Evolutionary conservation across 2,329 filamentous ascomycete genomes (phyloP).

Genomic region (Trematosphaeria pertusa): DNA sequence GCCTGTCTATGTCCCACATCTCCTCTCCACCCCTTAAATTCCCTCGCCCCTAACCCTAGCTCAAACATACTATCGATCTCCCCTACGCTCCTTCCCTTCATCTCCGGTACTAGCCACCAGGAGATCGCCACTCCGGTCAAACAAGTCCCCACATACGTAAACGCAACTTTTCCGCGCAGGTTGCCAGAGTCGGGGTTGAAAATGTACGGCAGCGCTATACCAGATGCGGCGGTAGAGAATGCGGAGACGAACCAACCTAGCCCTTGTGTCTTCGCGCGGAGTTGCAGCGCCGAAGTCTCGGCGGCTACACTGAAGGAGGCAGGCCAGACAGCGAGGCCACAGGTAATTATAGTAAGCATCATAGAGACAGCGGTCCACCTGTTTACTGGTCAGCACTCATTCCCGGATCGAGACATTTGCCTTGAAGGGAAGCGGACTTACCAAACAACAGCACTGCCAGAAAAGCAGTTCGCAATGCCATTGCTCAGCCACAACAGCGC

Average conservation of each 20-base stretch:
- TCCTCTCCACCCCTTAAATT: constrained; percentile 25
- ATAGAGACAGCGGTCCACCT: constrained; percentile 51
- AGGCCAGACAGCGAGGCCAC: constrained; percentile 55
- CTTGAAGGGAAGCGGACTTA: constrained; percentile 24
- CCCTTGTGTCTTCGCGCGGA: constrained; percentile 55
- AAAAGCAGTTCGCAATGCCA: constrained; percentile 57
- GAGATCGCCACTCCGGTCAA: constrained; percentile 45
- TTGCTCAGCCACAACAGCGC: constrained; percentile 53
- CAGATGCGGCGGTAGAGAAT: constrained; percentile 52
- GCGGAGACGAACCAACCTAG: constrained; percentile 54
- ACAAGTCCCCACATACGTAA: constrained; percentile 49
- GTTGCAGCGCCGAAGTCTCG: constrained; percentile 54
- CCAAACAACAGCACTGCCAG: constrained; percentile 50
- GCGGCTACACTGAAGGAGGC: constrained; percentile 52
- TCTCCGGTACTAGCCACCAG: constrained; percentile 61
- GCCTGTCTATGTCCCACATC: constrained; percentile 1
- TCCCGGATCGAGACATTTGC: not conserved
- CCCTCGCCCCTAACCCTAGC: constrained; percentile 19
- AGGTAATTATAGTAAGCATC: constrained; percentile 55
- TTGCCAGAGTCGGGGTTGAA: constrained; percentile 57
- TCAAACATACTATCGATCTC: constrained; percentile 57
- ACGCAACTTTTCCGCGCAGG: constrained; percentile 51
- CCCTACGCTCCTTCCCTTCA: constrained; percentile 55
- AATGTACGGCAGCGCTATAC: constrained; percentile 59
- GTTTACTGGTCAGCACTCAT: constrained; percentile 2